Percentiles rank a stretch among this genome's conserved stretches.
Evolutionary conservation across 208 protist species (phyloP).

Genomic region (Leishmania major): DNA sequence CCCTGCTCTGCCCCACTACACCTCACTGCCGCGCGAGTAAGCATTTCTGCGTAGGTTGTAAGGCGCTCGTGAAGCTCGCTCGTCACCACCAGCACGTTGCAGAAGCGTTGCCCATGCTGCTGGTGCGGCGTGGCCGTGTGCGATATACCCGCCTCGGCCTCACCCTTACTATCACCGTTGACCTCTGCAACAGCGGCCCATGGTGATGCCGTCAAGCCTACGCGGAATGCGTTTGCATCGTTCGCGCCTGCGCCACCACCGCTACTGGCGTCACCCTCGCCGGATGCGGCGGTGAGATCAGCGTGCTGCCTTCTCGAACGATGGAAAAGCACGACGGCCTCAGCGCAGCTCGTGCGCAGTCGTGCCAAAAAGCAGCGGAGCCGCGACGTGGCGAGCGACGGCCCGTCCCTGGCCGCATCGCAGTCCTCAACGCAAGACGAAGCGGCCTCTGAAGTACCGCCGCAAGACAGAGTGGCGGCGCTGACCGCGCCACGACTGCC

Average conservation of each 20-base stretch:
- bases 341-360: slow-evolving; percentile 12
- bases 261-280: neutral
- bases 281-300: neutral
- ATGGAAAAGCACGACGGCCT: neutral
- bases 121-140: neutral
- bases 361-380: neutral
- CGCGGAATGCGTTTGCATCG: neutral
- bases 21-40: neutral
- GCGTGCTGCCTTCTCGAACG: neutral
- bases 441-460: neutral
- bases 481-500: neutral
- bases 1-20: neutral
- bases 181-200: neutral
- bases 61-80: slow-evolving; percentile 12
- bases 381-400: neutral
- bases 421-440: neutral
- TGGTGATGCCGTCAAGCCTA: neutral
- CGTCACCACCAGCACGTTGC: neutral
- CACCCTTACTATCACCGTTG: neutral
- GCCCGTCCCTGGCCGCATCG: neutral
- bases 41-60: neutral
- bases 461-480: neutral
- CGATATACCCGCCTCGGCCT: neutral
- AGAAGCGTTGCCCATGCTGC: slow-evolving; percentile 9
- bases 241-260: neutral